Conservation (phyloP, 495 filamentous ascomycete genomes). For the Xylaria flabelliformis region DNA sequence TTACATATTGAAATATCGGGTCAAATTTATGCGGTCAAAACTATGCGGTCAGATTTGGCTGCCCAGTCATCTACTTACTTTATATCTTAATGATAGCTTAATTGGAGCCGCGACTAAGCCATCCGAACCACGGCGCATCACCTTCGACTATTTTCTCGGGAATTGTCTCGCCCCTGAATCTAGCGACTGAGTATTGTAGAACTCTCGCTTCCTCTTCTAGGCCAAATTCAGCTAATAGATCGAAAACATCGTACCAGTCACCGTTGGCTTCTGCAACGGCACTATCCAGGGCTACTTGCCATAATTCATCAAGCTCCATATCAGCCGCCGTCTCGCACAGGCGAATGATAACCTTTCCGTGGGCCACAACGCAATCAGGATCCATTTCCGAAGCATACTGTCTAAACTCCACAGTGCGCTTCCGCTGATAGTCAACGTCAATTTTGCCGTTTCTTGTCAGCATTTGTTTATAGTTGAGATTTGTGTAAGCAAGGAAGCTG, state of each 20-base stretch:
- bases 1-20: not conserved
- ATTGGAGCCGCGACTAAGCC: not conserved
- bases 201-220: slow-evolving; percentile 30
- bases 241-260: slow-evolving; percentile 31
- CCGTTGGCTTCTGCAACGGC: slow-evolving; percentile 18
- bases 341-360: slow-evolving; percentile 25
- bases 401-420: slow-evolving; percentile 37
- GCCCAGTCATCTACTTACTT: not conserved
- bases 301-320: not conserved
- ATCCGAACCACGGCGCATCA: not conserved
- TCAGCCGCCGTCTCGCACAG: slow-evolving; percentile 28
- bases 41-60: not conserved
- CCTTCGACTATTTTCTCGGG: not conserved
- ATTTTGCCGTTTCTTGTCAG: no score
- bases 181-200: slow-evolving; percentile 20
- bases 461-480: not conserved
- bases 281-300: slow-evolving; percentile 18
- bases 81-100: not conserved
- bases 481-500: not conserved
- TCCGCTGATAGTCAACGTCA: not conserved
- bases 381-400: slow-evolving; percentile 29
- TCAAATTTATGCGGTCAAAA: no score
- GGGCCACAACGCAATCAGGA: slow-evolving; percentile 24
- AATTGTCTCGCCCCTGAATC: not conserved
- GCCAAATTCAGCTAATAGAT: slow-evolving; percentile 25